These are phyloP conservation scores for Diatrype stigma DNA, from an alignment of 2,329 filamentous ascomycete species.

Conservation along the genomic window DNA sequence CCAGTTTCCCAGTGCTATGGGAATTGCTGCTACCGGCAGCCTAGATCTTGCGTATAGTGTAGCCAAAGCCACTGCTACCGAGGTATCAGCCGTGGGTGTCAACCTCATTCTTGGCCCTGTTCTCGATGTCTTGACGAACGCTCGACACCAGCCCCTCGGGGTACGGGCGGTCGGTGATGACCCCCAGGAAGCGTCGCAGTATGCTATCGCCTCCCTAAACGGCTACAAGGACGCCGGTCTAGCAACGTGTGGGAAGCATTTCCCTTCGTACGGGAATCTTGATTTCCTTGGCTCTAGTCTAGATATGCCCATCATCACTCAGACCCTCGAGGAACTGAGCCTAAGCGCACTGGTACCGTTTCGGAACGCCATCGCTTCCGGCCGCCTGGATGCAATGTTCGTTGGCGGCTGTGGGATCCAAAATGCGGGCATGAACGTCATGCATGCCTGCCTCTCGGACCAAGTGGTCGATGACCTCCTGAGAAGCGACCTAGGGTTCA, in stretches of 20 bases:
- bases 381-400: conserved; percentile 86
- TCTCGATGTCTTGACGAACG: conserved; percentile 89
- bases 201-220: conserved; percentile 84
- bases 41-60: conserved; percentile 83
- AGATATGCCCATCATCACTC: conserved; percentile 92
- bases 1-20: conserved; percentile 97
- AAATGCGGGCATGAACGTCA: conserved; percentile 86
- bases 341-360: conserved; percentile 91
- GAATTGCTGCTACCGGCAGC: conserved; percentile 85
- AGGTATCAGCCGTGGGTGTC: conserved; percentile 87
- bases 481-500: conserved; percentile 82
- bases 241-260: conserved; percentile 90
- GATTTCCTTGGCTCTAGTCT: conserved; percentile 88
- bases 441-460: conserved; percentile 89
- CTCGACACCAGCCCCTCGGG: conserved; percentile 82
- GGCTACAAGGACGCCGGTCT: conserved; percentile 90
- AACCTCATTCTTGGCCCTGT: conserved; percentile 95
- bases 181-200: conserved; percentile 90
- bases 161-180: conserved; percentile 90
- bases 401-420: conserved; percentile 92
- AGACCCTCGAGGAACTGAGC: conserved; percentile 87
- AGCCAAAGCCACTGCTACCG: conserved; percentile 87
- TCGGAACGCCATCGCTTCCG: conserved; percentile 80
- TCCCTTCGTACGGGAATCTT: conserved; percentile 91
- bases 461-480: conserved; percentile 89